A percentile compares a stretch with the other conserved stretches of the same genome.
Evolutionary conservation across 225 moss, liverwort and hornwort species (phyloP).

Genomic region (Anthoceros angustus): DNA sequence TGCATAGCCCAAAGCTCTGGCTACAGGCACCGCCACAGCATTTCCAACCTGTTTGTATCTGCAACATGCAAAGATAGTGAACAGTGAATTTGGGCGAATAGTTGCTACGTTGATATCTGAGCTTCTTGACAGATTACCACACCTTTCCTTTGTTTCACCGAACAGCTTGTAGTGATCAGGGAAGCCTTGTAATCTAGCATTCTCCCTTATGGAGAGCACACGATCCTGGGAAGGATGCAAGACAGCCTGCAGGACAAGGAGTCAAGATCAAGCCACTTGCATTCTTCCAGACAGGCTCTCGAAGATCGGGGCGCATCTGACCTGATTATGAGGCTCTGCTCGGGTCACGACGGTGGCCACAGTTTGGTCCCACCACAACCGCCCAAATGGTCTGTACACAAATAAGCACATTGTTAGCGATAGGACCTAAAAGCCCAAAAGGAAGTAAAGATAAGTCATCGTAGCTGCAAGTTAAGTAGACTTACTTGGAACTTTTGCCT

Average conservation of each 20-base stretch:
- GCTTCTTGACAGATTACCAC: neutral
- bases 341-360: conserved; percentile 86
- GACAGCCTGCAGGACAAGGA: conserved; percentile 40
- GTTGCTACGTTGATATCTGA: neutral
- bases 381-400: conserved; percentile 67
- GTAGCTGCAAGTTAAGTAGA: neutral
- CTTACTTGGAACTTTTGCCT: conserved; percentile 89
- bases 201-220: conserved; percentile 76
- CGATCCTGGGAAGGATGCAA: conserved; percentile 87
- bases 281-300: neutral
- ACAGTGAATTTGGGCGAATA: neutral
- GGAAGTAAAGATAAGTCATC: neutral
- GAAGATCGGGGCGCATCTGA: conserved; percentile 5
- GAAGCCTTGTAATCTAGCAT: conserved; percentile 87
- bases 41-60: conserved; percentile 98
- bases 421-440: neutral
- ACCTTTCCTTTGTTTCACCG: conserved; percentile 80
- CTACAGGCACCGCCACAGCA: conserved; percentile 94
- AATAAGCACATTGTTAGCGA: neutral
- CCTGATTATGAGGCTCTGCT: conserved; percentile 96
- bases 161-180: conserved; percentile 85
- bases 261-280: neutral
- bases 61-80: conserved; percentile 5
- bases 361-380: conserved; percentile 98
- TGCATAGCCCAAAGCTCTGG: conserved; percentile 63